phyloP scores from a whole-genome alignment of 78 protist genomes.

The Dictyostelium capitatum region DNA sequence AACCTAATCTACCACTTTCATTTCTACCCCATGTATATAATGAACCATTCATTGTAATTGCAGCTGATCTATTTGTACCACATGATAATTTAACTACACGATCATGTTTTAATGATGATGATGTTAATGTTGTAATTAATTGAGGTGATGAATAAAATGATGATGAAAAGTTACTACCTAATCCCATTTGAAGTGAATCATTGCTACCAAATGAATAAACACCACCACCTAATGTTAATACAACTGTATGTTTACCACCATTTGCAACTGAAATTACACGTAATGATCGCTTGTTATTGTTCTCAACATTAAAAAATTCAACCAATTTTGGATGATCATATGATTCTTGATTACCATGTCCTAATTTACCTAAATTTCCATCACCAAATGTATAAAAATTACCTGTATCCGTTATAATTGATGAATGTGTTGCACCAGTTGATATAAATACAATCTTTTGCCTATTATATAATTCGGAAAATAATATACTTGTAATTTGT shows the following conservation, averaged over 20 bases:
- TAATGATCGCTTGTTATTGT: neutral
- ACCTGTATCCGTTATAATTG: conserved; percentile 40
- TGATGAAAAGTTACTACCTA: neutral
- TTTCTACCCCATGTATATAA: conserved; percentile 72
- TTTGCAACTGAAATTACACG: neutral
- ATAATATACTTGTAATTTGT: neutral
- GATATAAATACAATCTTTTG: conserved; percentile 27
- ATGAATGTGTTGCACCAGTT: conserved; percentile 53
- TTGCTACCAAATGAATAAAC: conserved; percentile 52
- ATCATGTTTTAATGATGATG: neutral
- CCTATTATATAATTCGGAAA: conserved; percentile 28
- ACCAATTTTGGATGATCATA: conserved; percentile 8
- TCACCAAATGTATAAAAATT: conserved; percentile 63
- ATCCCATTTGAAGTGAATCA: conserved; percentile 59
- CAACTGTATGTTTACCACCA: conserved; percentile 63
- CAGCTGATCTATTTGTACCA: conserved; percentile 36
- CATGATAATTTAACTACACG: neutral
- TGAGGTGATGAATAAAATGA: neutral
- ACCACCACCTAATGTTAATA: neutral
- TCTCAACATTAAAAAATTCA: conserved; percentile 8
- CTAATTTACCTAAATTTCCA: conserved; percentile 49
- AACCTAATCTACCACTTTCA: conserved; percentile 67
- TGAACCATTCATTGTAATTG: neutral
- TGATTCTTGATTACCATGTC: conserved; percentile 60
- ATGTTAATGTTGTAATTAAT: neutral